Evolutionary conservation across 163 green algal species (phyloP).

Genomic region (Scenedesmus sp.): DNA sequence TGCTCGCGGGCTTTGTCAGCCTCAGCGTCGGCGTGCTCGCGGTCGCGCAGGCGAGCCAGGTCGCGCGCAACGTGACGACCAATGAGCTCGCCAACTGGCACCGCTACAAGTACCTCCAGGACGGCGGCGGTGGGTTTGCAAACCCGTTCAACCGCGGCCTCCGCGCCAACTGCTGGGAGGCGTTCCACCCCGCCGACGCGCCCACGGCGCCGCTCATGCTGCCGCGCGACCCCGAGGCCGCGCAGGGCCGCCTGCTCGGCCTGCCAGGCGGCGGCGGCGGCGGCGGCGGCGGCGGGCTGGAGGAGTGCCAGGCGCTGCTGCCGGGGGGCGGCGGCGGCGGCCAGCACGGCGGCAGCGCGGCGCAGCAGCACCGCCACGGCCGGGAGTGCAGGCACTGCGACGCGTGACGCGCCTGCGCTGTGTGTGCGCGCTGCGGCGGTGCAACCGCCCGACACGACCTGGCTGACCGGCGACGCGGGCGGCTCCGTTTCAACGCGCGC

Average conservation of each 20-base stretch:
- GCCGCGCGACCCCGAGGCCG: constrained; percentile 24
- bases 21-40: constrained; percentile 79
- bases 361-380: constrained; percentile 17
- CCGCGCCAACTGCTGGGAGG: constrained; percentile 65
- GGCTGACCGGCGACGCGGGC: too few relatives aligned
- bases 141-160: constrained; percentile 93
- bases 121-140: constrained; percentile 72
- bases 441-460: too few relatives aligned
- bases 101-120: constrained; percentile 91
- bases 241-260: too few relatives aligned
- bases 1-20: constrained; percentile 72
- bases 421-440: too few relatives aligned
- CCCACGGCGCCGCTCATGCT: constrained; percentile 60
- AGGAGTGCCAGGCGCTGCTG: background rate
- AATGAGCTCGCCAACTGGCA: constrained; percentile 99
- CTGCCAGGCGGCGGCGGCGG: background rate
- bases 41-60: constrained; percentile 76
- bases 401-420: too few relatives aligned
- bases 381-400: constrained; percentile 21
- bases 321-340: background rate
- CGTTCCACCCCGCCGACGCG: constrained; percentile 45
- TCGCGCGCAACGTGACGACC: constrained; percentile 94
- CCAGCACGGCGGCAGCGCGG: too few relatives aligned
- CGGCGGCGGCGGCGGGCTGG: too few relatives aligned
- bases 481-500: too few relatives aligned